phyloP scores from a whole-genome alignment of 2,329 filamentous ascomycete species.

The Scorias spongiosa region DNA sequence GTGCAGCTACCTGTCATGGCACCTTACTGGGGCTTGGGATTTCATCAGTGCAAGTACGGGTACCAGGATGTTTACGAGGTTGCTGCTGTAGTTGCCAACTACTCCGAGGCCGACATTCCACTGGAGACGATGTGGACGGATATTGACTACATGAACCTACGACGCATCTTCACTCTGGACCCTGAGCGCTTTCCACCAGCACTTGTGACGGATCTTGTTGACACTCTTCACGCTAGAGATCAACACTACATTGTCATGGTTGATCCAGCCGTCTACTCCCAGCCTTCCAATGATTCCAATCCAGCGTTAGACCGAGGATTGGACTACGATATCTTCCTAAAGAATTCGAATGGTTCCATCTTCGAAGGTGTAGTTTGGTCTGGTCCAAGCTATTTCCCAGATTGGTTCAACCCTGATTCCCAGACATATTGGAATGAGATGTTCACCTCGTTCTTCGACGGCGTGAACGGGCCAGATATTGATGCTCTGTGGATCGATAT shows the following conservation, averaged over 20 bases:
- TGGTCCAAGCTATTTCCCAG: slow-evolving; percentile 4
- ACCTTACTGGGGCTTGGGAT: slow-evolving; percentile 33
- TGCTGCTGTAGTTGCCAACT: slow-evolving; percentile 50
- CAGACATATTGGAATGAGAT: slow-evolving; percentile 5
- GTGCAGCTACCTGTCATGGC: slow-evolving; percentile 30
- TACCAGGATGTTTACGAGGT: slow-evolving; percentile 43
- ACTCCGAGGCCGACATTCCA: slow-evolving; percentile 47
- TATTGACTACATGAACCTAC: slow-evolving; percentile 23
- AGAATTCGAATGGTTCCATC: slow-evolving; percentile 1
- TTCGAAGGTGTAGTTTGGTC: slow-evolving; percentile 5
- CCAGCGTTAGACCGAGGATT: slow-evolving; percentile 3
- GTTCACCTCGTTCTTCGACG: slow-evolving; percentile 4
- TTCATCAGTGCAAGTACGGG: slow-evolving; percentile 31
- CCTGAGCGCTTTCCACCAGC: slow-evolving; percentile 44
- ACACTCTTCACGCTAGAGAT: slow-evolving; percentile 33
- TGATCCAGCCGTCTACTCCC: slow-evolving; percentile 4
- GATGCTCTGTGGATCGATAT: slow-evolving; percentile 6
- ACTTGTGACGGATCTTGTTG: slow-evolving; percentile 48
- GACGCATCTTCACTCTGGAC: slow-evolving; percentile 47
- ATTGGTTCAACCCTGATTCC: slow-evolving; percentile 3
- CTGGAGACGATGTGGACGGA: slow-evolving; percentile 59
- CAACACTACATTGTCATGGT: slow-evolving; percentile 35
- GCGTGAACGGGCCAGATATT: slow-evolving; percentile 4
- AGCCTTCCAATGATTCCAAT: not conserved
- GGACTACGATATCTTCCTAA: slow-evolving; percentile 5